phyloP scores from a whole-genome alignment of 2,329 filamentous ascomycete species.

The Hypomyces perniciosus region DNA sequence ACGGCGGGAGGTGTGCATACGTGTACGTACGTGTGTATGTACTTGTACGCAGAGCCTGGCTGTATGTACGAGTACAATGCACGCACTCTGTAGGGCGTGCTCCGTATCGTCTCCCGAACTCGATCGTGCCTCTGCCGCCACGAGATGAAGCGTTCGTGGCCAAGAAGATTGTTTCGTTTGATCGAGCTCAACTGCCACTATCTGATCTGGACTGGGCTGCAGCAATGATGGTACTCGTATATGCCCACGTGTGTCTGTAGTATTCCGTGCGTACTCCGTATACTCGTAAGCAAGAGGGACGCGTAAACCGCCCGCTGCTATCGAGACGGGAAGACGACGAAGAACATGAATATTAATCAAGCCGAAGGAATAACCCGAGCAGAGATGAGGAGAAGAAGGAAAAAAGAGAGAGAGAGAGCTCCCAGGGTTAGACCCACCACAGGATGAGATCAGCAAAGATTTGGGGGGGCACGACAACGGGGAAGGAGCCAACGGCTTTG shows the following conservation, averaged over 20 bases:
- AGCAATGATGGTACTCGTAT: too few relatives aligned
- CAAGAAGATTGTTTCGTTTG: constrained; percentile 5
- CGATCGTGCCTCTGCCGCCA: constrained; percentile 7
- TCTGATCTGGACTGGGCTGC: neutral
- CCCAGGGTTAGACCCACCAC: constrained; percentile 9
- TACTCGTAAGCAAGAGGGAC: too few relatives aligned
- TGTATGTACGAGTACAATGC: constrained; percentile 2
- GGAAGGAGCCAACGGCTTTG: constrained; percentile 8
- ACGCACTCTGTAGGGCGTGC: constrained; percentile 5
- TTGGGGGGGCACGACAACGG: constrained; percentile 8
- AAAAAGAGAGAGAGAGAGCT: neutral
- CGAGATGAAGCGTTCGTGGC: constrained; percentile 10
- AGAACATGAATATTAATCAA: too few relatives aligned
- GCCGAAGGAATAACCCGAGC: too few relatives aligned
- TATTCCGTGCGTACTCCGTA: too few relatives aligned
- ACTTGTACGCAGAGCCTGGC: neutral
- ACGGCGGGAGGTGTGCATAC: too few relatives aligned
- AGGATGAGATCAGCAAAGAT: constrained; percentile 12
- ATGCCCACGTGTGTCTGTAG: too few relatives aligned
- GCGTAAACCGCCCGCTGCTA: too few relatives aligned
- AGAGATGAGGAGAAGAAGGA: neutral
- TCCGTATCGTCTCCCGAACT: constrained; percentile 8
- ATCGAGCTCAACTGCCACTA: constrained; percentile 5
- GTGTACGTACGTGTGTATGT: neutral
- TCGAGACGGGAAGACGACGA: too few relatives aligned